Evolutionary conservation across 2,329 filamentous ascomycete genomes (phyloP).

Genomic region (Penicillium griseofulvum): DNA sequence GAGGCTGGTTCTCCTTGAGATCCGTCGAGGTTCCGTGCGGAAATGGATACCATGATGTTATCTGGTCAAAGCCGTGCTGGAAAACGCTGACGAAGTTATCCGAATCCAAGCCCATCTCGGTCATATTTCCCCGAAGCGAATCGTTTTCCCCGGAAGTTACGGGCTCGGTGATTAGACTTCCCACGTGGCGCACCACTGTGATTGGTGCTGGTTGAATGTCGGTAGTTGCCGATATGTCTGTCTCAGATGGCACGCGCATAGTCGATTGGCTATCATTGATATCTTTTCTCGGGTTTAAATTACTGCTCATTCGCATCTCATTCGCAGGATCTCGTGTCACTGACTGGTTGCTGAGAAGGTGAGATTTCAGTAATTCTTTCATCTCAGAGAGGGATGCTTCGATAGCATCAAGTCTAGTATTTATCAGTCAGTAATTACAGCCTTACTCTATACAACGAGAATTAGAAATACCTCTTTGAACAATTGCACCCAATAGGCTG

Average conservation of each 20-base stretch:
- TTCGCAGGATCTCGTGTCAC: background rate
- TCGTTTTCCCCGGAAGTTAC: constrained; percentile 4
- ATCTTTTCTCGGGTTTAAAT: background rate
- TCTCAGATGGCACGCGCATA: background rate
- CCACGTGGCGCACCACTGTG: constrained; percentile 9
- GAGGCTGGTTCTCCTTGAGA: constrained; percentile 6
- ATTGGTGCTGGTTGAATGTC: constrained; percentile 11
- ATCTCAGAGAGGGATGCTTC: constrained; percentile 3
- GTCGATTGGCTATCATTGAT: background rate
- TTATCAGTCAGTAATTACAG: background rate
- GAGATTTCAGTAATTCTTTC: constrained; percentile 7
- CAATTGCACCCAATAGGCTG: background rate
- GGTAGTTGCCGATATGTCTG: background rate
- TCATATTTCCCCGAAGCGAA: constrained; percentile 4
- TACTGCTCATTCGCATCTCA: background rate
- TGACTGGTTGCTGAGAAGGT: background rate
- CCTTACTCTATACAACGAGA: background rate
- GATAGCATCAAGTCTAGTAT: constrained; percentile 1
- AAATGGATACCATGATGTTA: constrained; percentile 9
- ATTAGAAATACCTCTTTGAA: background rate
- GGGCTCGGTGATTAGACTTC: constrained; percentile 9
- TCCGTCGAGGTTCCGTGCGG: constrained; percentile 5
- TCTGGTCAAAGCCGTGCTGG: constrained; percentile 8
- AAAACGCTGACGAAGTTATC: constrained; percentile 4
- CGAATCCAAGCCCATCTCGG: constrained; percentile 8